These are phyloP conservation scores for Danielia oregonensis DNA, from an alignment of 805 yeast species.

Conservation along the genomic window DNA sequence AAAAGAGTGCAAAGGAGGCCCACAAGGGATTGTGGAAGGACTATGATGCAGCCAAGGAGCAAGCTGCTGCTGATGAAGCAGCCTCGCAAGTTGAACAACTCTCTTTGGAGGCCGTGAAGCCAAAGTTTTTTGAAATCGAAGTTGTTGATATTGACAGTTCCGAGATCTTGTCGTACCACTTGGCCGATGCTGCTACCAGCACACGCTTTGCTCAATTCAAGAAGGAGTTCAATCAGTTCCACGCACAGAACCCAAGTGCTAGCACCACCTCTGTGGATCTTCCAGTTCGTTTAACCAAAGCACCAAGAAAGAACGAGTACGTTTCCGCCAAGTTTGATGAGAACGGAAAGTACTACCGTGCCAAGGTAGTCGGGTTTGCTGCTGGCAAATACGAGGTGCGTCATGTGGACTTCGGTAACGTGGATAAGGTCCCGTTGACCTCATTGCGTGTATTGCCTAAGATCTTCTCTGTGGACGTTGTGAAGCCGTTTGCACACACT, in stretches of 20 bases:
- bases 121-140: slow-evolving; percentile 49
- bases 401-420: slow-evolving; percentile 61
- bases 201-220: slow-evolving; percentile 41
- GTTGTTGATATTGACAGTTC: slow-evolving; percentile 45
- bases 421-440: slow-evolving; percentile 40
- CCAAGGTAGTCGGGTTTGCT: slow-evolving; percentile 40
- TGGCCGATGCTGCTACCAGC: slow-evolving; percentile 34
- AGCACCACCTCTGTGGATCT: slow-evolving; percentile 33
- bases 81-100: slow-evolving; percentile 18
- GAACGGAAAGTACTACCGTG: slow-evolving; percentile 57
- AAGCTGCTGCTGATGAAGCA: slow-evolving; percentile 25
- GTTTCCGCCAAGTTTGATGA: slow-evolving; percentile 53
- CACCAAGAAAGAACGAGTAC: slow-evolving; percentile 53
- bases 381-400: slow-evolving; percentile 45
- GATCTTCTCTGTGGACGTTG: slow-evolving; percentile 36
- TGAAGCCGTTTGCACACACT: slow-evolving; percentile 55
- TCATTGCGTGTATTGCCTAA: slow-evolving; percentile 52
- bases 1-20: slow-evolving; percentile 52
- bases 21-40: slow-evolving; percentile 67
- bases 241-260: slow-evolving; percentile 35
- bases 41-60: slow-evolving; percentile 43
- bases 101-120: slow-evolving; percentile 26
- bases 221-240: slow-evolving; percentile 45
- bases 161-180: slow-evolving; percentile 47
- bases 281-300: slow-evolving; percentile 35